A percentile compares a stretch with the other conserved stretches of the same genome.
These are phyloP conservation scores for Fraxinus americana DNA, from an alignment of 257 asterid genomes.

Conservation along the genomic window DNA sequence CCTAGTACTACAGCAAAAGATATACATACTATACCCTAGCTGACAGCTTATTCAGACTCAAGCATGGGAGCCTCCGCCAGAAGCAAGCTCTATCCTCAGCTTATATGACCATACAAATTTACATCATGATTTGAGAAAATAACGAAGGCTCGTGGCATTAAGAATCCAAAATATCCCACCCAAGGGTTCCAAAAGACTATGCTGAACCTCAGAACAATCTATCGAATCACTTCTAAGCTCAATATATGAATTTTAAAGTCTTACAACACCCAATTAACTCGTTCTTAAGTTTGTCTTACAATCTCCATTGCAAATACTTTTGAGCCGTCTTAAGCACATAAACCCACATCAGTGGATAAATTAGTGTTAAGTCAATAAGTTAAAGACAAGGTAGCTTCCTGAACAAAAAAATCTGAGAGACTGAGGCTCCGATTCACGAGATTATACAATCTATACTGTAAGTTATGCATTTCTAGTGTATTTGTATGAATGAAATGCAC, in stretches of 20 bases:
- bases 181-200: not conserved
- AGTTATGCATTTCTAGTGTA: not conserved
- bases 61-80: constrained; percentile 1
- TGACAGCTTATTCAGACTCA: not conserved
- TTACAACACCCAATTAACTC: not conserved
- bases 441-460: not conserved
- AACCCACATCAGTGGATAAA: not conserved
- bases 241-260: not conserved
- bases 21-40: constrained; percentile 3
- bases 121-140: not conserved
- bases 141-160: not conserved
- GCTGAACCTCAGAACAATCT: not conserved
- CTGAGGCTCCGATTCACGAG: not conserved
- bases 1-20: constrained; percentile 7
- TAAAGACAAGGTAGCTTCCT: not conserved
- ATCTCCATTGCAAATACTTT: not conserved
- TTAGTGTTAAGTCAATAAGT: not conserved
- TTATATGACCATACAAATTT: constrained; percentile 4
- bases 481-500: not conserved
- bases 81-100: not conserved
- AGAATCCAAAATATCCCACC: not conserved
- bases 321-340: not conserved
- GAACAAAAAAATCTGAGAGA: not conserved
- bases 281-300: not conserved
- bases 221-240: not conserved